Evolutionary conservation across 306 rosid species (phyloP), one percentile per base, ranked within the genome.

Genomic region (Herpetospermum pedunculosum): DNA sequence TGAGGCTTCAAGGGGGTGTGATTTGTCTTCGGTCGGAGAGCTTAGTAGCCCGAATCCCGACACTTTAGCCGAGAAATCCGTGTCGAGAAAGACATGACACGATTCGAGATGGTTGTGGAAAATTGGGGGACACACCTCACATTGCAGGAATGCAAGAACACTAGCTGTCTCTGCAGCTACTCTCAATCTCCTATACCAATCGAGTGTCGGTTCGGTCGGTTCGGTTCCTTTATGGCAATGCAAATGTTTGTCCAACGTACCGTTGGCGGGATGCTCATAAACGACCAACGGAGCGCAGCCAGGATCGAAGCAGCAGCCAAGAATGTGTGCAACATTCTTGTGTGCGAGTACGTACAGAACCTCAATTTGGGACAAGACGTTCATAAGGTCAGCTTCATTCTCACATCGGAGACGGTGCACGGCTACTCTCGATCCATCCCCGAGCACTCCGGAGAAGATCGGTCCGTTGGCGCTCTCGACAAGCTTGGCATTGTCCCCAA

Each of bases 231-330:
- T 84, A 9, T 32, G 79, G 70, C 78, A 82, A 35, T 71, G 87
- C 76, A 94, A 82, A 77, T 91, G 91, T 37, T 94, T 91, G 76
- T 91, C 86, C 21, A 94, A 69, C 8, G 95, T 94, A 34, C 91
- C 96, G 21, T 91, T 89, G 29, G 83, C 79, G 14, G 96, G 96
- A 74, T 88, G 80, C 47, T 91, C 96, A 35, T 94, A 91, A 43
- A 94, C 89, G 14, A 89, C 85, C 10, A 91, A 62, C 52, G 92
- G 88, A 76, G 85, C 64, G 74, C 73, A 79, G 54, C 87, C 84
- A 75, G 84, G 77, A 14, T 85, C 95, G 48, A 87, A 80, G 58
- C 99, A 94, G 78, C 96, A 94, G 8, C 99, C 99, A 37, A 94
- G 83, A 55, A 91, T 74, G 16, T 70, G 77, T 0, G 96, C 92